Percentiles rank a stretch among this genome's conserved stretches.
These are phyloP conservation scores for Digitaria exilis DNA, from an alignment of 202 grass and related monocot genomes.

Conservation along the genomic window DNA sequence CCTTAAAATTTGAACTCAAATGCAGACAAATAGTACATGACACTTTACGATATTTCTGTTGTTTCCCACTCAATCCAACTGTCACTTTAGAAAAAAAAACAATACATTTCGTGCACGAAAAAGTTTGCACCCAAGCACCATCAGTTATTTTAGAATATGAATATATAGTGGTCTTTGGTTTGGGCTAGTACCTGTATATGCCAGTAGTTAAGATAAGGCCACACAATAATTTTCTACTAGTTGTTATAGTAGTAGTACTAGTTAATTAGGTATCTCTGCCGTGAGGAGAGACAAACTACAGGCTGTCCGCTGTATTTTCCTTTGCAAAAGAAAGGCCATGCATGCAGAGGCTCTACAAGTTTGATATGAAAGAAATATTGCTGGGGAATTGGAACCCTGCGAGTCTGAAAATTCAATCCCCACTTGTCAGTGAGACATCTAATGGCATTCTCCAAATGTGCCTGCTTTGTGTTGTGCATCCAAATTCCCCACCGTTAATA, in stretches of 20 bases:
- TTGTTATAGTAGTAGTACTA: background rate
- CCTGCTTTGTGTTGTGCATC: background rate
- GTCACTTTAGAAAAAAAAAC: background rate
- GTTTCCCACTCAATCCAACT: background rate
- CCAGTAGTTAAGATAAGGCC: slow-evolving; percentile 12
- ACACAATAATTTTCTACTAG: background rate
- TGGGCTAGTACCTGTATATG: background rate
- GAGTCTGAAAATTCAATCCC: background rate
- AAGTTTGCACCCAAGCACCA: background rate
- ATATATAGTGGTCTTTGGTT: background rate
- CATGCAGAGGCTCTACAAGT: background rate
- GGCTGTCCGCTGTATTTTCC: slow-evolving; percentile 12
- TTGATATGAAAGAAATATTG: background rate
- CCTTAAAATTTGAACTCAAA: background rate
- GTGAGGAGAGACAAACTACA: slow-evolving; percentile 5
- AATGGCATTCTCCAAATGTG: background rate
- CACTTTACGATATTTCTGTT: background rate
- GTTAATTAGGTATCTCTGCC: slow-evolving; percentile 11
- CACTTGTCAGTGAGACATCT: background rate
- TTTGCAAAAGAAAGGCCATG: slow-evolving; percentile 9
- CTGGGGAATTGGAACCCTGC: background rate
- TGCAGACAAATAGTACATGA: background rate
- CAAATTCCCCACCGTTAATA: background rate
- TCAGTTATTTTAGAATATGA: background rate
- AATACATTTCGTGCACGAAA: background rate